These are phyloP conservation scores for Magnaporthiopsis poae DNA, from an alignment of 2,329 filamentous ascomycete species.

Conservation along the genomic window DNA sequence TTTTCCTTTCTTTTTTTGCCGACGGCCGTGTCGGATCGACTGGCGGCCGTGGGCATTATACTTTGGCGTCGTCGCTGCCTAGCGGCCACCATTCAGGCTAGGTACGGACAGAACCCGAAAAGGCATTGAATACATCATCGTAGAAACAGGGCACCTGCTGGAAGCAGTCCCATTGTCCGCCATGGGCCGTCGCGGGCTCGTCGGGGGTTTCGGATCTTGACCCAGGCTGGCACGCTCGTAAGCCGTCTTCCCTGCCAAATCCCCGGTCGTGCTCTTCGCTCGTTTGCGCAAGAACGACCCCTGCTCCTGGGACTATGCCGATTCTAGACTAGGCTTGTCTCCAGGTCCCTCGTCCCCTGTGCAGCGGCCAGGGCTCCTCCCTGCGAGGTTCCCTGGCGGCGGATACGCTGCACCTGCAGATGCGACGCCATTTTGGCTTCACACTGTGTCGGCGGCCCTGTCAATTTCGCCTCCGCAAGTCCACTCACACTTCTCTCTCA, in stretches of 20 bases:
- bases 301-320: background rate
- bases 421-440: conserved; percentile 1
- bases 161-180: background rate
- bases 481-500: background rate
- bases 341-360: background rate
- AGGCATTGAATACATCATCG: too few species aligned
- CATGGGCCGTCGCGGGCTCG: background rate
- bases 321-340: background rate
- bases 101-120: background rate
- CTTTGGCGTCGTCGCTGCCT: background rate
- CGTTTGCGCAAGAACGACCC: background rate
- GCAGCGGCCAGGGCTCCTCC: background rate
- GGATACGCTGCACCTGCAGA: background rate
- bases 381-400: background rate
- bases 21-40: background rate
- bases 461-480: conserved; percentile 4
- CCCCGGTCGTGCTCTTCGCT: background rate
- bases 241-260: background rate
- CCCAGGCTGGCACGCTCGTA: background rate
- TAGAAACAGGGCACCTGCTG: too few species aligned
- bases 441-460: conserved; percentile 4
- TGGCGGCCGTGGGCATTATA: background rate
- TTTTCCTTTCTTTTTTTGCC: background rate
- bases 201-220: background rate
- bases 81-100: background rate